A percentile compares a stretch with the other conserved stretches of the same genome.
Conservation (phyloP, 2,329 filamentous ascomycete species). For the Botrytis hyacinthi region DNA sequence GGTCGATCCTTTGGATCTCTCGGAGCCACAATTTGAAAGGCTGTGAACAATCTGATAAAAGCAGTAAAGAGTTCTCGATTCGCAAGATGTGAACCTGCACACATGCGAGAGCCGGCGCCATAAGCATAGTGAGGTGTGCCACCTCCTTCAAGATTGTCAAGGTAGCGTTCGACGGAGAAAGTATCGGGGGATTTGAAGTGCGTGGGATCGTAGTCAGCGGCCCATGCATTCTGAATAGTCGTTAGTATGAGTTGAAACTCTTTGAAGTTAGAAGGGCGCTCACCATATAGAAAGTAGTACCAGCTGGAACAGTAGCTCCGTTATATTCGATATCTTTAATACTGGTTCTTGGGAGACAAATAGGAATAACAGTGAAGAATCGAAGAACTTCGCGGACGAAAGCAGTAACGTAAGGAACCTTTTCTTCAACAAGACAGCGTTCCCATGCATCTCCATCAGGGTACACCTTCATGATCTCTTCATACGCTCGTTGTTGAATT, state of each 20-base stretch:
- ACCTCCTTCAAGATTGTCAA: conserved; percentile 49
- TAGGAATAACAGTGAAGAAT: conserved; percentile 77
- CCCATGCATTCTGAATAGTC: conserved; percentile 61
- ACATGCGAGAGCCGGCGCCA: conserved; percentile 63
- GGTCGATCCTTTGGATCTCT: conserved; percentile 48
- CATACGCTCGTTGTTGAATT: conserved; percentile 67
- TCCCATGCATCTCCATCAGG: conserved; percentile 75
- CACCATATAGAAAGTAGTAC: conserved; percentile 61
- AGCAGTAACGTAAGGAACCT: conserved; percentile 73
- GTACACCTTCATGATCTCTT: conserved; percentile 69
- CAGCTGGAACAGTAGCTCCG: conserved; percentile 65
- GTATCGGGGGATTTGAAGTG: conserved; percentile 63
- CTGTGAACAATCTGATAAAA: conserved; percentile 56
- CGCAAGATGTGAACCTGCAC: conserved; percentile 60
- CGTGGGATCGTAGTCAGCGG: conserved; percentile 66
- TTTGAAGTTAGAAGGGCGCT: background rate
- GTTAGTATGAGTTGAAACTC: conserved; percentile 9
- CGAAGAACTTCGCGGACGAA: conserved; percentile 76
- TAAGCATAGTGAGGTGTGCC: conserved; percentile 63
- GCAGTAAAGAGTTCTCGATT: conserved; percentile 63
- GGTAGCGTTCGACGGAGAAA: conserved; percentile 71
- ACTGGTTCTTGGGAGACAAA: conserved; percentile 70
- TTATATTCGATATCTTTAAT: conserved; percentile 72
- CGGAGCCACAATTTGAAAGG: conserved; percentile 54
- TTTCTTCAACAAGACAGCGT: conserved; percentile 69